A percentile compares a stretch with the other conserved stretches of the same genome.
phyloP scores from a whole-genome alignment of 2,329 filamentous ascomycete species.

The Aureobasidium sp. region DNA sequence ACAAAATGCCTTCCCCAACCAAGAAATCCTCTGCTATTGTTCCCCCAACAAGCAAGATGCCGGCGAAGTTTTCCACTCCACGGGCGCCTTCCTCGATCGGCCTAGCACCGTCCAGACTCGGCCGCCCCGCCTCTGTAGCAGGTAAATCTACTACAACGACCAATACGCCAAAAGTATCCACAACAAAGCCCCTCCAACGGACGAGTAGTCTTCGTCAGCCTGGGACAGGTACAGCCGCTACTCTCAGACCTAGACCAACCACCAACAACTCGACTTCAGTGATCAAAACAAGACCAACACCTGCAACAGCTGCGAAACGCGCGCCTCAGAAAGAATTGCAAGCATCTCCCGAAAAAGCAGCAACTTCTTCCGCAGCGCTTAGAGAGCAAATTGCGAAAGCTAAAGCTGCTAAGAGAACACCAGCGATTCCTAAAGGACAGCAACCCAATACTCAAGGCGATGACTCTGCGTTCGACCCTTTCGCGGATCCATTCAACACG shows the following conservation, averaged over 20 bases:
- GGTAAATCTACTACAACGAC: neutral
- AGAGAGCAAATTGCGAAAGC: slow-evolving; percentile 90
- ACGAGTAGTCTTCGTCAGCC: slow-evolving; percentile 7
- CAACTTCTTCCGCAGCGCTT: slow-evolving; percentile 61
- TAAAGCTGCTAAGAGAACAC: slow-evolving; percentile 54
- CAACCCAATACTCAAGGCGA: slow-evolving; percentile 21
- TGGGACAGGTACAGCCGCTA: neutral
- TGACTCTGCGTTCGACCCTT: slow-evolving; percentile 50
- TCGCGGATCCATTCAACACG: slow-evolving; percentile 64
- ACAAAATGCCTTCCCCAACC: slow-evolving; percentile 26
- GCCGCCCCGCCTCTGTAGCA: neutral
- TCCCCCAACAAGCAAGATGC: slow-evolving; percentile 20
- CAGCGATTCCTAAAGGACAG: neutral
- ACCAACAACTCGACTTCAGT: neutral
- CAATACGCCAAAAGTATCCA: slow-evolving; percentile 18
- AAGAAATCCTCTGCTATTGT: slow-evolving; percentile 27
- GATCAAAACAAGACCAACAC: neutral
- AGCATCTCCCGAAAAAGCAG: neutral
- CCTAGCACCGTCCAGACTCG: neutral
- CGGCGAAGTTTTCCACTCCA: neutral
- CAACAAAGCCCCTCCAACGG: slow-evolving; percentile 1
- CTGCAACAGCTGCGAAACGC: neutral
- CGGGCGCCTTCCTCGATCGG: neutral
- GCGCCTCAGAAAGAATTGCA: neutral
- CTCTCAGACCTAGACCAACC: slow-evolving; percentile 1